Percentiles rank a stretch among this genome's conserved stretches.
Evolutionary conservation across 2,329 filamentous ascomycete species (phyloP).

Genomic region (Aplosporella prunicola): DNA sequence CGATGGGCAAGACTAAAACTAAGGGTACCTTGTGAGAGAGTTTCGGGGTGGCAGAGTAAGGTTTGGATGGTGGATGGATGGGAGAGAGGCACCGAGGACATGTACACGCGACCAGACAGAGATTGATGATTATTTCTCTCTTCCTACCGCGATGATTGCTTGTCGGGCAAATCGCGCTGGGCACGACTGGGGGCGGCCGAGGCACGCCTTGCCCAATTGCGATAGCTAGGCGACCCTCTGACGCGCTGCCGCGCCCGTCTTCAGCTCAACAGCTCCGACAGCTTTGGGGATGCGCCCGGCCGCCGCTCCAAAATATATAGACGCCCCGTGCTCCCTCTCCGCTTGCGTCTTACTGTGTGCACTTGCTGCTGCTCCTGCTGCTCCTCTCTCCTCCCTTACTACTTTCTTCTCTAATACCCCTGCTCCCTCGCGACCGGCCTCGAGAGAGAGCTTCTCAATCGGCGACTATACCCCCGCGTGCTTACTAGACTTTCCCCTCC

Average conservation of each 20-base stretch:
- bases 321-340: not conserved
- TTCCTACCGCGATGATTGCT: no score
- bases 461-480: not conserved
- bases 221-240: constrained; percentile 1
- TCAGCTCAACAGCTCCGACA: constrained; percentile 1
- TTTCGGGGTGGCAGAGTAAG: not conserved
- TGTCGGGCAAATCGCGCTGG: no score
- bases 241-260: not conserved
- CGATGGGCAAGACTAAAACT: no score
- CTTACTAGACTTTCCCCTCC: not conserved
- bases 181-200: not conserved
- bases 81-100: no score
- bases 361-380: not conserved
- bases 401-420: not conserved
- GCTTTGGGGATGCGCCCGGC: not conserved
- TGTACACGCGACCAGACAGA: no score
- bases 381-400: not conserved
- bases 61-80: no score
- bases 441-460: not conserved
- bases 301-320: not conserved
- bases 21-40: no score
- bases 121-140: no score
- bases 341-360: not conserved
- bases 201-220: not conserved
- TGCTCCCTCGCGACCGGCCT: not conserved